These are phyloP conservation scores for Botrytis fabae DNA, from an alignment of 2,329 filamentous ascomycete species.

Conservation along the genomic window DNA sequence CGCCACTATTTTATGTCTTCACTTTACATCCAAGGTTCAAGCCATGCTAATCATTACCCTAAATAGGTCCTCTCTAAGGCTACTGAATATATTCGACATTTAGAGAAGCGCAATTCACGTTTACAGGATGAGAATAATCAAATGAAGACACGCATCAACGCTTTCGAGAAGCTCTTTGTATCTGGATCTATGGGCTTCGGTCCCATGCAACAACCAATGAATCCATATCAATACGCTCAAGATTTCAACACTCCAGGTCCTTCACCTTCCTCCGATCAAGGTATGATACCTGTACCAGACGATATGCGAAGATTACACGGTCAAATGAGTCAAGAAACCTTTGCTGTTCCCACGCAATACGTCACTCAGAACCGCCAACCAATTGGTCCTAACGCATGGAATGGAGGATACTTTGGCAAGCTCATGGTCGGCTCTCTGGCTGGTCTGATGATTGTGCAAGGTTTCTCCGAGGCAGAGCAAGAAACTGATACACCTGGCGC, in stretches of 20 bases:
- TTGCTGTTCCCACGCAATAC: constrained; percentile 39
- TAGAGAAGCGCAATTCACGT: constrained; percentile 86
- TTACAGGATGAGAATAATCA: constrained; percentile 77
- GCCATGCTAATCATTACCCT: constrained; percentile 21
- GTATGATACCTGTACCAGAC: constrained; percentile 66
- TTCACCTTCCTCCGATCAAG: constrained; percentile 46
- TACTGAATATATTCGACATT: constrained; percentile 90
- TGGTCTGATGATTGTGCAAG: constrained; percentile 88
- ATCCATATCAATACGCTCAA: constrained; percentile 37
- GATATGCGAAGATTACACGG: constrained; percentile 52
- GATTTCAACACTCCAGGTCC: constrained; percentile 38
- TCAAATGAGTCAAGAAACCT: constrained; percentile 39
- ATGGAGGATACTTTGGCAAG: constrained; percentile 64
- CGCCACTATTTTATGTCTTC: constrained; percentile 2
- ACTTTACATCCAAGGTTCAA: neutral
- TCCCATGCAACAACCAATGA: constrained; percentile 52
- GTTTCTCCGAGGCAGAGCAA: constrained; percentile 63
- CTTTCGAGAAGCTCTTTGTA: constrained; percentile 78
- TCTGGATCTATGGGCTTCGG: constrained; percentile 64
- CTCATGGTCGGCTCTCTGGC: constrained; percentile 87
- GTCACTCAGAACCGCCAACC: constrained; percentile 54
- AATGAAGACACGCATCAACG: constrained; percentile 75
- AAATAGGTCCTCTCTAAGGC: constrained; percentile 75
- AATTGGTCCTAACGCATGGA: constrained; percentile 57
- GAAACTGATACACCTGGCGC: constrained; percentile 64